phyloP scores from a whole-genome alignment of 371 early-diverging fungal species.

The Batkoa obscura region DNA sequence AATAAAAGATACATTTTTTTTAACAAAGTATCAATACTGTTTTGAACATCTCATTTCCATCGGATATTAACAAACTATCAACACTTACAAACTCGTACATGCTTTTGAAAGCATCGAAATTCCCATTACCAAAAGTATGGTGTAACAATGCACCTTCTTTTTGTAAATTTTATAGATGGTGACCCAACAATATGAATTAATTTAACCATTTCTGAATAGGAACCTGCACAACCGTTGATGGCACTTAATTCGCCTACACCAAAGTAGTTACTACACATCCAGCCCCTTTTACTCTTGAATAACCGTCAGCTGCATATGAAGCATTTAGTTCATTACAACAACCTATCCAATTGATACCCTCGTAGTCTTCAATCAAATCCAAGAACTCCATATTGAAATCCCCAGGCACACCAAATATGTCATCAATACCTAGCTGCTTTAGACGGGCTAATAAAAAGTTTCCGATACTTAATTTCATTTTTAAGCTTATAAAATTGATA shows the following conservation, averaged over 20 bases:
- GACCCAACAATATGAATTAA: constrained; percentile 30
- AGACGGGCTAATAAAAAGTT: constrained; percentile 10
- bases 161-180: constrained; percentile 11
- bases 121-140: constrained; percentile 30
- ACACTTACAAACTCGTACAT: constrained; percentile 8
- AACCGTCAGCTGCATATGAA: constrained; percentile 31
- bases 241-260: constrained; percentile 32
- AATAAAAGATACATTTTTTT: too few relatives aligned
- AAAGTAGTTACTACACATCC: constrained; percentile 25
- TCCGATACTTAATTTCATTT: background rate
- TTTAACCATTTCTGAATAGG: constrained; percentile 27
- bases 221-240: constrained; percentile 29
- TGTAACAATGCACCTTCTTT: constrained; percentile 19
- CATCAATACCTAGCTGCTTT: constrained; percentile 11
- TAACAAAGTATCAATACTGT: constrained; percentile 16
- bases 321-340: constrained; percentile 20
- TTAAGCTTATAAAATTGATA: too few relatives aligned
- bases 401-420: constrained; percentile 15
- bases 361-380: constrained; percentile 16
- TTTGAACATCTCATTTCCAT: constrained; percentile 19
- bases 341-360: constrained; percentile 11
- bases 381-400: constrained; percentile 15
- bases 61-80: constrained; percentile 16
- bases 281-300: constrained; percentile 20
- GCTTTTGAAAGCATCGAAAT: constrained; percentile 19